Base-by-base conservation (phyloP, 192 early-diverging fungal genomes). In the Haplosporangium gracile region DNA sequence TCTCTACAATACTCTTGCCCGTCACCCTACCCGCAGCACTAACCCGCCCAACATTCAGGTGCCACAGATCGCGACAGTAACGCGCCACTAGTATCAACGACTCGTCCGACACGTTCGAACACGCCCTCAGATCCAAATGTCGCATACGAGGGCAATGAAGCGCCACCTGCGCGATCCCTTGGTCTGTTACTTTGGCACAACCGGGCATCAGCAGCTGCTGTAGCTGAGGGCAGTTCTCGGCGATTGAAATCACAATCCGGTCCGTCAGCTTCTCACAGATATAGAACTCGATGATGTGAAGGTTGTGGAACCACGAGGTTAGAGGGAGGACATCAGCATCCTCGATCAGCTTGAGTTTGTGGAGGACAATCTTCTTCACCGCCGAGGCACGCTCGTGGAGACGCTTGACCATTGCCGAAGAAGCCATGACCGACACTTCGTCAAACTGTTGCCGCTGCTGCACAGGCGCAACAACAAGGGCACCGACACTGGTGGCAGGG, bases 111-210 rank as follows among this genome's bases (percentile, higher is more conserved):
- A 92, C 79, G 15, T 86, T 76, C 2, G 90, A 89, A 75, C 91
- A 92, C 4, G 91, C 90, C 13, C 91, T 73, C 29, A 92, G 75
- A 79, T 92, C 91, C 55, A 92, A 78, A 74, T 92, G 89, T 45
- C 88, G 84, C 63, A 92, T 75, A 1, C 70, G 42, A 2, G 84
- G 90, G 70, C 91, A 92, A 26, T 83, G 75, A 5, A 81, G 55
- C 8, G 91, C 90, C 5, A 91, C 78, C 7, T 82, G 39, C 10
- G 79, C 34, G 26, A 92, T 86, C 13, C 89, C 88, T 8, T 80
- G 72, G 51, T 92, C 91, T 10, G 90, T 90, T 7, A 92, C 82
- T 36, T 89, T 87, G 63, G 90, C 78, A 42, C 91, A 92, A 0
- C 91, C 91, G 22, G 91, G 90, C 42, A 92, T 85, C 49, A 90